Base-by-base conservation (phyloP, 1,284 basidiomycete genomes). In the Singerocomus rubriflavus region DNA sequence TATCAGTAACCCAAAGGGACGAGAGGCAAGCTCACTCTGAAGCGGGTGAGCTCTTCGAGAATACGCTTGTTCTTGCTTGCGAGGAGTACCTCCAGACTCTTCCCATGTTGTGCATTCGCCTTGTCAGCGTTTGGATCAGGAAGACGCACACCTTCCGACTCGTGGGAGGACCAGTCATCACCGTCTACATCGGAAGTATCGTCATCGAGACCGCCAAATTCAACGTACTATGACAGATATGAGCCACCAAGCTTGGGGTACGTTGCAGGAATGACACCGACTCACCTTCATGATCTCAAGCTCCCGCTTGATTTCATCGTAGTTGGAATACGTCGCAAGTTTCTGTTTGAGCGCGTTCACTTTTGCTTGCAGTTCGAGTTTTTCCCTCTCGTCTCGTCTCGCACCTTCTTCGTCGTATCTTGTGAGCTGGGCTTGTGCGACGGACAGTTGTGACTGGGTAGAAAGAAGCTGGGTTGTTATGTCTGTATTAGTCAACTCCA, bases 251-350 rank as follows among this genome's bases (percentile, higher is more conserved):
- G n/a, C n/a, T n/a, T n/a, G n/a, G n/a, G n/a, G n/a, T n/a, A n/a
- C n/a, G n/a, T 35, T 10, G 25, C 16, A 11, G 8, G 8, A 2
- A 34, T 44, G 26, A 13, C 26, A 27, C 4, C 10, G 3, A 59
- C 75, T 25, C 47, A 91, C 93, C 83, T 98, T 97, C 91, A 98
- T 91, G 59, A 97, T 96, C 63, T 94, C 93, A 21, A 97, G 78
- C 67, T 97, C 95, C 37, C 94, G 85, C 74, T 97, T 97, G 65
- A 97, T 85, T 71, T 97, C 94, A 62, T 98, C 94, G 61, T 97
- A 98, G 67, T 97, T 92, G 5, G 70, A 70, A 59, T 87, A 91
- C 58, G 83, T 82, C 63, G 82, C 84, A 37, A 96, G 71, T 58
- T 82, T 84, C 36, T 73, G 69, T 61, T 80, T 84, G 1, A 95